A percentile compares a stretch with the other conserved stretches of the same genome.
Evolutionary conservation across 2,329 filamentous ascomycete genomes (phyloP).

Genomic region (Clonostachys chloroleuca): DNA sequence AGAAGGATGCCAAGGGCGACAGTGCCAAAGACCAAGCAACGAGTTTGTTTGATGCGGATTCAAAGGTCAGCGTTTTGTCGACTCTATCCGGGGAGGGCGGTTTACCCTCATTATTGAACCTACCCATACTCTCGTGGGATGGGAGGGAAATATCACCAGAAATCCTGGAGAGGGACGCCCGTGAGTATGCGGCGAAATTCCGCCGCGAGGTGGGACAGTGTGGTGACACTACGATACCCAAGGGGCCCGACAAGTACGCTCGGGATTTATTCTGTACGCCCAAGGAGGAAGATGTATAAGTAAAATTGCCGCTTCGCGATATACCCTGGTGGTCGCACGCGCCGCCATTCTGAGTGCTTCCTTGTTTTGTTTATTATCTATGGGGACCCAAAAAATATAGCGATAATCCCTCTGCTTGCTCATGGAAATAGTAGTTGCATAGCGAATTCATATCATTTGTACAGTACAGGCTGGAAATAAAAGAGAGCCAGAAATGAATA

Average conservation of each 20-base stretch:
- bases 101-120: conserved; percentile 34
- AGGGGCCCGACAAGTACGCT: conserved; percentile 27
- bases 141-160: conserved; percentile 40
- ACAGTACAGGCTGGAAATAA: too few species aligned
- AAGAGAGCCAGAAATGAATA: too few species aligned
- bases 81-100: conserved; percentile 37
- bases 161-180: conserved; percentile 34
- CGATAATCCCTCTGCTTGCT: too few species aligned
- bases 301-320: too few species aligned
- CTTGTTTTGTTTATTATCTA: too few species aligned
- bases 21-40: conserved; percentile 17
- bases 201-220: conserved; percentile 66
- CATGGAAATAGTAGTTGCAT: too few species aligned
- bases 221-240: conserved; percentile 19
- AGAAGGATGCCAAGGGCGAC: conserved; percentile 11
- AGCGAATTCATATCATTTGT: too few species aligned
- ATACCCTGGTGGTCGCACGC: too few species aligned
- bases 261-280: conserved; percentile 62
- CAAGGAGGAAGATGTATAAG: not conserved
- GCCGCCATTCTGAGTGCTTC: too few species aligned
- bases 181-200: conserved; percentile 54
- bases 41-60: conserved; percentile 33
- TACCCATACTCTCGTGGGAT: conserved; percentile 62
- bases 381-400: too few species aligned
- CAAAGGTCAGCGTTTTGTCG: conserved; percentile 39